Base-by-base conservation (phyloP, 2,329 filamentous ascomycete genomes). In the Domatiomyces globalis region DNA sequence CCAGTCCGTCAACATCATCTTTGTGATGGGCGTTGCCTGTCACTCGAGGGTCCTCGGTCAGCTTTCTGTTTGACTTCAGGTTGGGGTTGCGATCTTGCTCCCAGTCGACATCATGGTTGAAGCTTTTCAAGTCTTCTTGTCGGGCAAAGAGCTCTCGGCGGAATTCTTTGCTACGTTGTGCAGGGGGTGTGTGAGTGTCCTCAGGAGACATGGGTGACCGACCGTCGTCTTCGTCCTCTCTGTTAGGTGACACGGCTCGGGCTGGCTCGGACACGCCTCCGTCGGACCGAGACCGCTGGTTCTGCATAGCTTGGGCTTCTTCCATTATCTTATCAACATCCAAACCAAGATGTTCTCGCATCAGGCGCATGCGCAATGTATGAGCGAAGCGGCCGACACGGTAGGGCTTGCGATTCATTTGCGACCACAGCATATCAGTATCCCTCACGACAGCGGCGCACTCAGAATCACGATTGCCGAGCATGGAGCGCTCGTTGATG, bases 401-500 rank as follows among this genome's bases (percentile, higher is more conserved):
- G 66, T 94, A 98, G 4, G 88, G 86, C 61, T 84, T 75, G 39
- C 89, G 89, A 49, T 79, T 88, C 92, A 98, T 96, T 49, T 79
- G 85, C 5, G 89, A 95, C 74, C 81, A 83, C 52, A 95, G 79
- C 80, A 95, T 88, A 65, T 95, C 87, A 1, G 86, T 90, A 65
- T 98, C 92, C 49, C 90, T 81, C 43, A 98, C 85, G 44, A 96
- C 78, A 5, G 89, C 84, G 4, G 90, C 92, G 56, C 86, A 81
- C 68, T 98, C 92, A 0, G 90, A 95, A 67, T 98, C 92, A 62
- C 92, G 80, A 47, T 80, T 84, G 7, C 92, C 92, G 55, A 95
- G 68, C 87, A 96, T 88, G 5, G 90, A 96, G 45, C 92, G 82
- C 67, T 98, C 92, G 62, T 98, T 98, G 73, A 98, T 96, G 65